Evolutionary conservation across 2,329 filamentous ascomycete species (phyloP).

Genomic region (Rutstroemia sp.): DNA sequence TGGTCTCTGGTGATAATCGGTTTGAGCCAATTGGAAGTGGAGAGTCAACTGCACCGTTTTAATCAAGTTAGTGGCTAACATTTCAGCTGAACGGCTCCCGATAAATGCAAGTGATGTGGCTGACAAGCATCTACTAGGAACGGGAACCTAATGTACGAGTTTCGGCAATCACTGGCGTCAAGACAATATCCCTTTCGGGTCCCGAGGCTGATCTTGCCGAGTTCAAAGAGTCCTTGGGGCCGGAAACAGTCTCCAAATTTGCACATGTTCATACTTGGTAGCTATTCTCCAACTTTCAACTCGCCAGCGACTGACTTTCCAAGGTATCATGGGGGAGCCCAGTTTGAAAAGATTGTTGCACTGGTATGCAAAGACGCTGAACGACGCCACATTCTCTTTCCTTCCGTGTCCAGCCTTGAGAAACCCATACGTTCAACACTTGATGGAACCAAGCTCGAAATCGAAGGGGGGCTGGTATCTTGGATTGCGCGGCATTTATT

Average conservation of each 20-base stretch:
- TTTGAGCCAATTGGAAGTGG: not conserved
- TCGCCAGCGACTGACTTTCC: not conserved
- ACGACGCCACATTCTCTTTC: not conserved
- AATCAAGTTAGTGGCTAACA: not conserved
- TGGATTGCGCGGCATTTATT: not conserved
- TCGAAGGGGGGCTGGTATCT: not conserved
- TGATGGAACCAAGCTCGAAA: not conserved
- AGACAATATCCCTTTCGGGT: not conserved
- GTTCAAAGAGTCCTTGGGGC: not conserved
- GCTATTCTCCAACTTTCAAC: not conserved
- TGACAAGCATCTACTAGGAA: not conserved
- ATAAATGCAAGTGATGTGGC: no score
- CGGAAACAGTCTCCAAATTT: not conserved
- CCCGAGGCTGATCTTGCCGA: not conserved
- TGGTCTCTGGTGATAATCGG: not conserved
- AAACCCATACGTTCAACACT: not conserved
- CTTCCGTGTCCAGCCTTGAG: not conserved
- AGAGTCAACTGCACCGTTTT: not conserved
- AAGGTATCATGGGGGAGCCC: conserved; percentile 1
- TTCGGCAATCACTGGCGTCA: not conserved
- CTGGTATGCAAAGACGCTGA: not conserved
- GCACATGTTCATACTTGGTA: conserved; percentile 1
- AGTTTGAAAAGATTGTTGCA: not conserved
- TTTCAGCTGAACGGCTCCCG: not conserved
- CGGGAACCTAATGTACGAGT: not conserved